Evolutionary conservation across 768 basidiomycete species (phyloP).

Genomic region (Termitomyces sp.): DNA sequence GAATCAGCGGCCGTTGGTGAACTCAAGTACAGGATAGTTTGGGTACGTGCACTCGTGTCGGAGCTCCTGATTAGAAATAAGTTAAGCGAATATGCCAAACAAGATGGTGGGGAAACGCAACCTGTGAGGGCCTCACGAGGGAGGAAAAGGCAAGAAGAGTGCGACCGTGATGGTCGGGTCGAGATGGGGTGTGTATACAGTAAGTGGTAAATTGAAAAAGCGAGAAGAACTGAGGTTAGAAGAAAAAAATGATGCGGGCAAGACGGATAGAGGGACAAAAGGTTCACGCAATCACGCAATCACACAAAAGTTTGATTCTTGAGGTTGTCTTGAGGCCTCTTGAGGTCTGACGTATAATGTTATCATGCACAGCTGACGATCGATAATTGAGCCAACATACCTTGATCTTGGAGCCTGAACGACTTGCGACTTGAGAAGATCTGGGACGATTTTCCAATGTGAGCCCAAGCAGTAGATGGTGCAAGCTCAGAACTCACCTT

Average conservation of each 20-base stretch:
- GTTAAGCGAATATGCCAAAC: not conserved
- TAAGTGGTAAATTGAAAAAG: not conserved
- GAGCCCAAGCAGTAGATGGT: no score
- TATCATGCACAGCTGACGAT: no score
- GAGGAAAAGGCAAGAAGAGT: not conserved
- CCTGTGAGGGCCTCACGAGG: not conserved
- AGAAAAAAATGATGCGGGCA: not conserved
- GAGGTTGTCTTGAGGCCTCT: no score
- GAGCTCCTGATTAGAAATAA: not conserved
- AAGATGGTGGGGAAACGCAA: not conserved
- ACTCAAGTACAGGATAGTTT: not conserved
- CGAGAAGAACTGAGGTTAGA: not conserved
- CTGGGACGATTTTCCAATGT: no score
- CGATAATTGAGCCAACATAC: no score
- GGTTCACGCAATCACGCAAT: conserved; percentile 3
- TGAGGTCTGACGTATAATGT: no score
- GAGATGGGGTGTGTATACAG: not conserved
- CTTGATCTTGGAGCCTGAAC: no score
- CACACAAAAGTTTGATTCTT: not conserved
- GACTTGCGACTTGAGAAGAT: no score
- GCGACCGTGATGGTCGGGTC: not conserved
- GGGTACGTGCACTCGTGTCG: not conserved
- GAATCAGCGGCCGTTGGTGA: not conserved
- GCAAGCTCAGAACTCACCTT: no score
- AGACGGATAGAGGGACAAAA: not conserved